Evolutionary conservation across 2,329 filamentous ascomycete genomes (phyloP), one percentile per base, ranked within the genome.

Genomic region (Zymoseptoria passerinii): DNA sequence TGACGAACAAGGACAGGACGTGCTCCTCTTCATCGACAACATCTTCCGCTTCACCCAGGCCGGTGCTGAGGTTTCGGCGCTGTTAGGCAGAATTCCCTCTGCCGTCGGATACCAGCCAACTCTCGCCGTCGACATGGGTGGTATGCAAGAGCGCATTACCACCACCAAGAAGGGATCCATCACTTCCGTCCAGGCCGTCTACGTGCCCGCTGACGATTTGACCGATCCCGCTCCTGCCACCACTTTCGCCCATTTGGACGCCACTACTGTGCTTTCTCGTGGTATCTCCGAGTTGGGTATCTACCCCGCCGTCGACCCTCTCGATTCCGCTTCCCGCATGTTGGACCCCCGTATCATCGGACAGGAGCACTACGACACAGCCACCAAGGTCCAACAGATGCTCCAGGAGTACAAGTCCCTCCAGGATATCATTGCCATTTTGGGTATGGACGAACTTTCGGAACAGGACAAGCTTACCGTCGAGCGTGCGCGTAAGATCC

Each of bases 251-350:
- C 94, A 99, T 81, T 89, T 99, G 87, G 94, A 99, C 84, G 94
- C 94, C 85, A 99, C 94, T 80, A 99, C 94, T 87, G 94, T 97
- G 78, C 84, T 99, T 85, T 99, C 94, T 74, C 92, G 94, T 89
- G 92, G 94, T 92, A 99, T 99, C 78, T 97, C 94, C 69, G 94
- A 99, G 85, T 84, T 99, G 86, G 94, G 94, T 91, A 99, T 97
- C 83, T 99, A 99, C 86, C 94, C 94, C 73, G 94, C 94, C 74
- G 94, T 99, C 84, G 94, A 99, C 79, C 94, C 94, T 81, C 92
- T 99, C 67, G 94, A 97, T 83, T 96, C 92, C 77, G 96, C 96
- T 82, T 97, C 92, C 69, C 92, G 94, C 86, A 96, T 99, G 89
- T 84, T 99, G 75, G 94, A 97, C 83, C 90, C 94, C 80, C 92